Evolutionary conservation across 1,284 basidiomycete species (phyloP), one percentile per base, ranked within the genome.

Genomic region (Psilocybe mexicana): DNA sequence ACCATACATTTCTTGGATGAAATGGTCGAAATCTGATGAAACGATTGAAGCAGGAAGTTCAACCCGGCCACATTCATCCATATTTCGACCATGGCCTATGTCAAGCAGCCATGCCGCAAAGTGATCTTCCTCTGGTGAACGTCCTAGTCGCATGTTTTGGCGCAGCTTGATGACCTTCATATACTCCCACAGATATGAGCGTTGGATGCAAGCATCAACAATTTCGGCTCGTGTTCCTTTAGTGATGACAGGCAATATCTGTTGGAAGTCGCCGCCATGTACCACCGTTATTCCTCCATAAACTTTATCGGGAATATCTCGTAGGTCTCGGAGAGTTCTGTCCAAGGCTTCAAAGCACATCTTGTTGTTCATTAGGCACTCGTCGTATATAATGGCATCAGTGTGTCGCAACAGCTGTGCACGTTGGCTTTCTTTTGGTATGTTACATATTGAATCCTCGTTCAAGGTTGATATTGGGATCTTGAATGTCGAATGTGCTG

Each of bases 401-500:
- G 38, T n/a, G 6, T 11, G 3, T 12, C 38, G 10, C 10, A 40
- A 4, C 38, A 40, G n/a, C 14, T 40, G 6, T 12, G 38, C 38
- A 14, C 10, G 12, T 14, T 11, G 38, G 10, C 12, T 14, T 72
- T 54, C 1, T 52, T 44, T 6, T 24, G 71, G 3, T 76, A 68
- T 7, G 65, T 66, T n/a, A 66, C 69, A 18, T 47, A 60, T 3
- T 53, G 43, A 40, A 56, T 44, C 24, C 25, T 46, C 48, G 26
- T 43, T 2, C 4, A 62, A 47, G 36, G 26, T 44, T 6, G 52
- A 18, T 12, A 61, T 52, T 1, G 60, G 54, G 38, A 79, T 75
- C 52, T 76, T 74, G 70, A 79, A 79, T 2, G 60, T 58, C 0
- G 76, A 79, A 65, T 80, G 76, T 11, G 77, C 69, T 33, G 78